Percentiles rank a stretch among this genome's conserved stretches.
Conservation (phyloP, 2,329 filamentous ascomycete species). For the Cercospora zeina region DNA sequence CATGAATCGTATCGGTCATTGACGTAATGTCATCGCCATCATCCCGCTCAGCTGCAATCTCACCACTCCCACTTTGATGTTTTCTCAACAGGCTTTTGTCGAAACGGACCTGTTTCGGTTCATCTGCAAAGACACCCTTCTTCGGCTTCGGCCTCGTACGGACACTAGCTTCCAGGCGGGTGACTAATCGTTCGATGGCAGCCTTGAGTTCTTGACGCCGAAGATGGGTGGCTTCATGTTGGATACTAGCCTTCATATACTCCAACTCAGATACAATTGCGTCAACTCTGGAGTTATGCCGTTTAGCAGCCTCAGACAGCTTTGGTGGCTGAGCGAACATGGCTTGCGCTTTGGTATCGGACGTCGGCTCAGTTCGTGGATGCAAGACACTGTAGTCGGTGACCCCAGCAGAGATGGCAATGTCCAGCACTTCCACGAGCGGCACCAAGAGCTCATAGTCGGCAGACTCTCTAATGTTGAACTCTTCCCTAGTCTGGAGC, state of each 20-base stretch:
- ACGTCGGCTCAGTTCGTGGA: constrained; percentile 5
- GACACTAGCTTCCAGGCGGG: constrained; percentile 69
- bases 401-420: constrained; percentile 68
- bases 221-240: constrained; percentile 65
- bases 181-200: constrained; percentile 70
- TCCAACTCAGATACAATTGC: constrained; percentile 62
- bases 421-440: constrained; percentile 67
- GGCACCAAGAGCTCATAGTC: constrained; percentile 70
- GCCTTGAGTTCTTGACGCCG: constrained; percentile 75
- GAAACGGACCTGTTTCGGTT: constrained; percentile 9
- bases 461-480: constrained; percentile 57
- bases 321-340: constrained; percentile 22
- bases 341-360: background rate
- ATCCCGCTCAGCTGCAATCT: background rate
- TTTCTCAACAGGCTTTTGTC: background rate
- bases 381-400: constrained; percentile 33
- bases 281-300: constrained; percentile 73
- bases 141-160: constrained; percentile 56
- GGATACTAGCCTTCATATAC: constrained; percentile 29
- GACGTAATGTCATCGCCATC: background rate
- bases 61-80: background rate
- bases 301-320: constrained; percentile 42
- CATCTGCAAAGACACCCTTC: constrained; percentile 35
- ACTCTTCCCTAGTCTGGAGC: constrained; percentile 45
- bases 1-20: background rate